Evolutionary conservation across 1,139 yeast species (phyloP).

Genomic region (Scheffersomyces titani): DNA sequence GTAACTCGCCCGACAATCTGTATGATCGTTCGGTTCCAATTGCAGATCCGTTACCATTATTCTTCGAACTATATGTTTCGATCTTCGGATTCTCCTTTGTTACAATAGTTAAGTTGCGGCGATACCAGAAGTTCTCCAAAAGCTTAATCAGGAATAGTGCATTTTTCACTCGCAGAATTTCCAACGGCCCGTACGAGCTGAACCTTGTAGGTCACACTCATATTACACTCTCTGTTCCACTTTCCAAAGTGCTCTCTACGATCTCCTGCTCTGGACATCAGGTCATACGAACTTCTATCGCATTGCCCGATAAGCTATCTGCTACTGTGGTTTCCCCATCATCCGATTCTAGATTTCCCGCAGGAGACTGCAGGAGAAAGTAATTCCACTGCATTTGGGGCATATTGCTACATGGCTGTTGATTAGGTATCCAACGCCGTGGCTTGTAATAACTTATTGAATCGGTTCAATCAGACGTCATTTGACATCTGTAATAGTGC

Average conservation of each 20-base stretch:
- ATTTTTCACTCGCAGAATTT: not conserved
- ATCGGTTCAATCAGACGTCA: not conserved
- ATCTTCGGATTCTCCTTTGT: not conserved
- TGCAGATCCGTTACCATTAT: too few relatives aligned
- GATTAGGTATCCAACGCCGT: not conserved
- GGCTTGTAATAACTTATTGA: not conserved
- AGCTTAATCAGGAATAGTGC: not conserved
- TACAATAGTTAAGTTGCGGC: not conserved
- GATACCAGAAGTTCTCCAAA: not conserved
- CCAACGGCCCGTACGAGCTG: not conserved
- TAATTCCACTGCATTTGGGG: not conserved
- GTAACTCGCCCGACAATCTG: too few relatives aligned
- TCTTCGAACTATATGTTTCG: not conserved
- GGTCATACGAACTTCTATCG: too few relatives aligned
- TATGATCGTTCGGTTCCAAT: too few relatives aligned
- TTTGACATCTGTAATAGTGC: not conserved
- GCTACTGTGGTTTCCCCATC: not conserved
- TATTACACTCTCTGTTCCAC: not conserved
- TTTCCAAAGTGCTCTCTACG: not conserved
- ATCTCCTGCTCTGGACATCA: too few relatives aligned
- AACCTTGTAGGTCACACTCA: not conserved
- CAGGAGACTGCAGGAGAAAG: not conserved
- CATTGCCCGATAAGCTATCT: not conserved
- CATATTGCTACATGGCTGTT: not conserved
- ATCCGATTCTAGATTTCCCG: not conserved